These are phyloP conservation scores for Glycine latifolia DNA, from an alignment of 306 rosid genomes.

Conservation along the genomic window DNA sequence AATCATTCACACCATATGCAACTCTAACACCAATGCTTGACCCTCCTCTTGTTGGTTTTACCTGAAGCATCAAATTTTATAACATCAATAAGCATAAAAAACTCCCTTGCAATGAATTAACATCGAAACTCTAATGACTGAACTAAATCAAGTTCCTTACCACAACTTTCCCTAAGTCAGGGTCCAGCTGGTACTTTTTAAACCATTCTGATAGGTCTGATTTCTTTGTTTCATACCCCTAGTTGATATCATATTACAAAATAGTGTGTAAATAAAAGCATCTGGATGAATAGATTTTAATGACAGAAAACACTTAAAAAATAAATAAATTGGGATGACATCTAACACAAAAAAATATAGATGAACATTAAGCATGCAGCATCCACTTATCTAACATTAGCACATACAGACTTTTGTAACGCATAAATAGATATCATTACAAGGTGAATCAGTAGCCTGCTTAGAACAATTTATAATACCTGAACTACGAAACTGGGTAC, in stretches of 20 bases:
- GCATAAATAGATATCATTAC: conserved; percentile 11
- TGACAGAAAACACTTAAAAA: conserved; percentile 25
- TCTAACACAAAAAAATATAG: conserved; percentile 10
- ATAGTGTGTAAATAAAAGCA: conserved; percentile 7
- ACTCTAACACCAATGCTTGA: conserved; percentile 94
- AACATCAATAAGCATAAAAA: conserved; percentile 35
- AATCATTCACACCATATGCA: conserved; percentile 87
- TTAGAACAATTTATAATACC: conserved; percentile 58
- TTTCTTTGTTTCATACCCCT: conserved; percentile 69
- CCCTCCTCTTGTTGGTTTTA: conserved; percentile 93
- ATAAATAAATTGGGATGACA: conserved; percentile 7
- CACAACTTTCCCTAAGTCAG: conserved; percentile 85
- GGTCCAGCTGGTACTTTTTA: conserved; percentile 68
- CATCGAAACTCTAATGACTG: conserved; percentile 29
- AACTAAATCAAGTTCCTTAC: conserved; percentile 62
- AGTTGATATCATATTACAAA: conserved; percentile 48
- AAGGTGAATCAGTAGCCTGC: conserved; percentile 29
- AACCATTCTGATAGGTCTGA: conserved; percentile 83
- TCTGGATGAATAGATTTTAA: neutral
- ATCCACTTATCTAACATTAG: conserved; percentile 10
- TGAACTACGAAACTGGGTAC: conserved; percentile 80
- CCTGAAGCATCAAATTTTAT: conserved; percentile 57
- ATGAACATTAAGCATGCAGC: conserved; percentile 33
- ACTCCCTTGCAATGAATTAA: conserved; percentile 27
- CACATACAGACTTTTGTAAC: neutral